phyloP scores from a whole-genome alignment of 2,329 filamentous ascomycete genomes.

The Colletotrichum karsti region DNA sequence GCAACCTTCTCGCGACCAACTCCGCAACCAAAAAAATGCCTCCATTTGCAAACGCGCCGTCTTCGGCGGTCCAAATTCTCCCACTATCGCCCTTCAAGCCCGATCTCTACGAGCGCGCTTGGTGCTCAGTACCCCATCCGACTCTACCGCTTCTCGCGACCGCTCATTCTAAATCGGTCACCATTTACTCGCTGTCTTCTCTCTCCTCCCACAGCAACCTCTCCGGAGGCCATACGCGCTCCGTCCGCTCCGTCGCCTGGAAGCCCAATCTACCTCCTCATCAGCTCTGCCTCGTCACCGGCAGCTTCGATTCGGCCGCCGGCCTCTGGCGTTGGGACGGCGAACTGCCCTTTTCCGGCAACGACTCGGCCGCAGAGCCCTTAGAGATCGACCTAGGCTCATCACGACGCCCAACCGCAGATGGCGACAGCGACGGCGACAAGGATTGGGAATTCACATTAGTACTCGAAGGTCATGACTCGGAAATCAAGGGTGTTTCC shows the following conservation, averaged over 20 bases:
- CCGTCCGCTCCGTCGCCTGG: constrained; percentile 83
- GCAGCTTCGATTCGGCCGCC: constrained; percentile 92
- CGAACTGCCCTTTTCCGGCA: constrained; percentile 37
- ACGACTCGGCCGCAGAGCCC: constrained; percentile 28
- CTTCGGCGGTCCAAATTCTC: constrained; percentile 40
- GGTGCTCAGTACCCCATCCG: constrained; percentile 87
- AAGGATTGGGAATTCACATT: constrained; percentile 94
- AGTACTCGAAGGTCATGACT: constrained; percentile 93
- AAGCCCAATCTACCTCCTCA: constrained; percentile 73
- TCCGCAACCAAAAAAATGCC: constrained; percentile 13
- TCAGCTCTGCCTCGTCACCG: constrained; percentile 85
- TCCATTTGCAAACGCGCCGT: constrained; percentile 3
- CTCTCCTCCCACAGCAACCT: constrained; percentile 83
- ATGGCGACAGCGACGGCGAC: constrained; percentile 62
- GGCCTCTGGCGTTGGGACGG: constrained; percentile 80
- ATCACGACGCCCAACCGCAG: not conserved
- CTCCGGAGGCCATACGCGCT: constrained; percentile 88
- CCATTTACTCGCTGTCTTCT: constrained; percentile 86
- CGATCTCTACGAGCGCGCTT: constrained; percentile 76
- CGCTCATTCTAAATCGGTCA: constrained; percentile 85
- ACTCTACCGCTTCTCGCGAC: constrained; percentile 89
- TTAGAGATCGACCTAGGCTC: constrained; percentile 53
- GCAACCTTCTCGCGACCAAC: not conserved
- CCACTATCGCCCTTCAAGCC: constrained; percentile 61
- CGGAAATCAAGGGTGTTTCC: constrained; percentile 84